phyloP scores from a whole-genome alignment of 345 rosid genomes.

The Hypericum perforatum region DNA sequence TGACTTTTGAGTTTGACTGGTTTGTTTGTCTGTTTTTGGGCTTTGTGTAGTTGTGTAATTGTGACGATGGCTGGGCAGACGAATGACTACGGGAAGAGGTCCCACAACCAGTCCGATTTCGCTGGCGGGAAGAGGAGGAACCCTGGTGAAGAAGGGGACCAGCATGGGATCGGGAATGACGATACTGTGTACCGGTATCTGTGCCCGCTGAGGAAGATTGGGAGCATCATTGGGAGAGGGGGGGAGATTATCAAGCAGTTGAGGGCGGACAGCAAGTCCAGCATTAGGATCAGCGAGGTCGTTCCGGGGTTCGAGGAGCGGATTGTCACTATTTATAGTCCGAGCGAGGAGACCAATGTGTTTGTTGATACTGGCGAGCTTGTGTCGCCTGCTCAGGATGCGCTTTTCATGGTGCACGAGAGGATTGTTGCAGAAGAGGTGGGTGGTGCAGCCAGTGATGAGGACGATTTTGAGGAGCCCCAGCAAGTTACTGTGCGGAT shows the following conservation, averaged over 20 bases:
- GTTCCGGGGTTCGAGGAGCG: constrained; percentile 26
- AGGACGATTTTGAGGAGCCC: constrained; percentile 7
- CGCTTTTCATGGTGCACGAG: constrained; percentile 26
- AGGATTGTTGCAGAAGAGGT: constrained; percentile 22
- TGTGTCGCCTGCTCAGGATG: constrained; percentile 23
- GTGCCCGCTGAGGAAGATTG: constrained; percentile 26
- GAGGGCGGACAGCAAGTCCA: constrained; percentile 22
- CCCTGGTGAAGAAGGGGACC: constrained; percentile 20
- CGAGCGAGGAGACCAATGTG: constrained; percentile 19
- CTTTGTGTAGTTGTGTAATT: too few species aligned
- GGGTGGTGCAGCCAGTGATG: neutral
- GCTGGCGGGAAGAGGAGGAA: constrained; percentile 27
- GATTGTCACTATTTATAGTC: constrained; percentile 20
- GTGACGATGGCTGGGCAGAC: constrained; percentile 22
- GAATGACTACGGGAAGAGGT: constrained; percentile 26
- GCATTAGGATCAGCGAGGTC: constrained; percentile 22
- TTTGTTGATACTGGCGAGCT: constrained; percentile 19
- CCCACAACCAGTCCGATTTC: constrained; percentile 20
- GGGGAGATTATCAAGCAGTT: constrained; percentile 27
- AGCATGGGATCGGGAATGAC: constrained; percentile 14
- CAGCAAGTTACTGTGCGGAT: constrained; percentile 18
- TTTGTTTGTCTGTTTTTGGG: too few species aligned
- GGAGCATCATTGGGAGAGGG: constrained; percentile 26
- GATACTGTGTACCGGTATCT: constrained; percentile 27
- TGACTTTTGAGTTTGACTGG: too few species aligned